Base-by-base conservation (phyloP, 2,329 filamentous ascomycete species). In the Xylariaceae sp. region DNA sequence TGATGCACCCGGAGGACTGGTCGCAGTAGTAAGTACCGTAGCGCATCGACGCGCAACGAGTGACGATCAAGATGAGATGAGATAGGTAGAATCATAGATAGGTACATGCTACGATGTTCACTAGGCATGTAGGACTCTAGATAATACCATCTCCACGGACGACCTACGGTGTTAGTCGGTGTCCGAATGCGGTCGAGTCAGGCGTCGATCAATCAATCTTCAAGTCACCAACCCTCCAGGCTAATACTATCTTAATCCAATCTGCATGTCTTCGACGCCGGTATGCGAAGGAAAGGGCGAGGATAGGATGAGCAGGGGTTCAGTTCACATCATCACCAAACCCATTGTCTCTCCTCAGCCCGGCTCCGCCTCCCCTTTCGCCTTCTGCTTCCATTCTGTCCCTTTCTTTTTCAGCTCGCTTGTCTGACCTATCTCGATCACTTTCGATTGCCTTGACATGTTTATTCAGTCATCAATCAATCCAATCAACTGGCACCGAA, bases 361-460 rank as follows among this genome's bases (percentile, higher is more conserved):
- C 59, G 53, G 53, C 61, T 59, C 54, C 61, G 61, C 61, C 61
- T 60, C 58, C 37, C 23, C 34, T 57, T 39, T 58, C 58, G 56
- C 58, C 52, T 48, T 57, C 53, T 58, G 51, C 51, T 55, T n/a
- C 44, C 37, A 41, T 9, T 30, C 23, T 30, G 23, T 30, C 23
- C 13, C 37, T 15, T n/a, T n/a, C 17, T 45, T n/a, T 45, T 56
- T 63, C 61, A 63, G 61, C 61, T 61, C 47, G 54, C 53, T 18
- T 54, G 59, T 58, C 61, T 63, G 56, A 47, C 53, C 13, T 48
- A 17, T 23, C 3, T 30, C n/a, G n/a, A 53, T 50, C 54, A n/a
- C 48, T 51, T 41, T 47, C 50, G 57, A 58, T 54, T 44, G 13
- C 53, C 56, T 44, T 30, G 13, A 55, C 56, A 35, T 30, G 44